Evolutionary conservation across 352 stramenopile genomes (phyloP).

Genomic region (Globisporangium camurandrum): DNA sequence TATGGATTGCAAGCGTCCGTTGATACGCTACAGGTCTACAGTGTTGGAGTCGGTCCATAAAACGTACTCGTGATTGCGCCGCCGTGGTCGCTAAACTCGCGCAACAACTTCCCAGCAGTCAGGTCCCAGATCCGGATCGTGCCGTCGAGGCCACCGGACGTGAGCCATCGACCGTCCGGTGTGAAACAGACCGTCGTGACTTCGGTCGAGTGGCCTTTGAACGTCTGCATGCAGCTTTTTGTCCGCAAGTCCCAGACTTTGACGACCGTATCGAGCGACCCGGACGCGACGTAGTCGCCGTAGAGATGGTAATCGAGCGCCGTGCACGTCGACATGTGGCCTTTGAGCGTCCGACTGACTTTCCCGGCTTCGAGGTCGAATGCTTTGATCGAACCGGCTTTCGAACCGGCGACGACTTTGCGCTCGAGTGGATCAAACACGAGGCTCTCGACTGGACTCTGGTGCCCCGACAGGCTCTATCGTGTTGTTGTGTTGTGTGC

Average conservation of each 20-base stretch:
- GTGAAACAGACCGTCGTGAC: slow-evolving; percentile 77
- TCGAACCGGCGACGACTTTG: slow-evolving; percentile 70
- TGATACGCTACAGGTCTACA: neutral
- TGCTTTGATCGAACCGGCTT: slow-evolving; percentile 77
- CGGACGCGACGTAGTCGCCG: slow-evolving; percentile 79
- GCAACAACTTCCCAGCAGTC: slow-evolving; percentile 63
- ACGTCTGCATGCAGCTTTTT: slow-evolving; percentile 84
- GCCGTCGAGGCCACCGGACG: slow-evolving; percentile 60
- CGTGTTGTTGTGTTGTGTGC: neutral
- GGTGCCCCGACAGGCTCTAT: slow-evolving; percentile 68
- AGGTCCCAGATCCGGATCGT: slow-evolving; percentile 84
- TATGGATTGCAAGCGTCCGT: neutral
- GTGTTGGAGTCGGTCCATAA: neutral
- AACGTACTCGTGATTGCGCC: slow-evolving; percentile 52
- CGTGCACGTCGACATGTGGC: slow-evolving; percentile 78
- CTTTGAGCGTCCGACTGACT: slow-evolving; percentile 71
- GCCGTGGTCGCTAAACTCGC: slow-evolving; percentile 68
- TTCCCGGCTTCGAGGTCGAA: slow-evolving; percentile 80
- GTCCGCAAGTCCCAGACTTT: slow-evolving; percentile 84
- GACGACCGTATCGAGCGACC: slow-evolving; percentile 74
- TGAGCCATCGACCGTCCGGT: slow-evolving; percentile 77
- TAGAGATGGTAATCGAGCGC: slow-evolving; percentile 82
- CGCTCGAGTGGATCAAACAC: slow-evolving; percentile 74
- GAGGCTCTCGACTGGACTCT: slow-evolving; percentile 71
- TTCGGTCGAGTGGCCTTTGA: slow-evolving; percentile 73